A percentile compares a stretch with the other conserved stretches of the same genome.
Conservation (phyloP, 1,284 basidiomycete genomes). For the Melampsora americana region DNA sequence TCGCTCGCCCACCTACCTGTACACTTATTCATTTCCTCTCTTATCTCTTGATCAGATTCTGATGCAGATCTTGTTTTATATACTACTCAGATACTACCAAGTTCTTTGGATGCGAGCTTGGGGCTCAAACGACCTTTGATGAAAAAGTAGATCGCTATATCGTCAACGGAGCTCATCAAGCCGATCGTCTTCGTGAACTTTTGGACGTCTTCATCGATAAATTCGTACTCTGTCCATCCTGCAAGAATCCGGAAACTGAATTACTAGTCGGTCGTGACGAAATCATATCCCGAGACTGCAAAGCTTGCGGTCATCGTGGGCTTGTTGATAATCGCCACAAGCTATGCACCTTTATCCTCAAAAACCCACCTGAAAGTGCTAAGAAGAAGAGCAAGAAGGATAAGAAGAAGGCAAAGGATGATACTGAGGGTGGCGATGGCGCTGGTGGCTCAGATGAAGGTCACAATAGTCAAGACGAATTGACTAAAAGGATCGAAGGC, state of each 20-base stretch:
- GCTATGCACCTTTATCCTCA: slow-evolving; percentile 91
- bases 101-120: slow-evolving; percentile 98
- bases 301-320: slow-evolving; percentile 91
- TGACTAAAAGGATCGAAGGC: slow-evolving; percentile 60
- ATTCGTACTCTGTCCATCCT: slow-evolving; percentile 93
- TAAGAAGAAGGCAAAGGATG: slow-evolving; percentile 55
- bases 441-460: slow-evolving; percentile 48
- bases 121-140: slow-evolving; percentile 93
- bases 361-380: slow-evolving; percentile 82
- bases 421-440: slow-evolving; percentile 47
- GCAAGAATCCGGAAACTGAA: slow-evolving; percentile 99
- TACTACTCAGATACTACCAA: slow-evolving; percentile 77
- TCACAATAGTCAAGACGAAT: slow-evolving; percentile 56
- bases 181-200: slow-evolving; percentile 85
- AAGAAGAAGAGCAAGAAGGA: slow-evolving; percentile 55
- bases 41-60: neutral
- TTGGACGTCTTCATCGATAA: slow-evolving; percentile 96
- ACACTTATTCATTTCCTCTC: slow-evolving; percentile 47
- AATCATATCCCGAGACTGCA: slow-evolving; percentile 91
- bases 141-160: slow-evolving; percentile 98
- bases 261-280: slow-evolving; percentile 77
- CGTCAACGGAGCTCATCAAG: slow-evolving; percentile 95
- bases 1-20: slow-evolving; percentile 85
- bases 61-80: neutral
- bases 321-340: slow-evolving; percentile 96